Conservation (phyloP, 176 grass and related monocot species). For the Stipa capillata region DNA sequence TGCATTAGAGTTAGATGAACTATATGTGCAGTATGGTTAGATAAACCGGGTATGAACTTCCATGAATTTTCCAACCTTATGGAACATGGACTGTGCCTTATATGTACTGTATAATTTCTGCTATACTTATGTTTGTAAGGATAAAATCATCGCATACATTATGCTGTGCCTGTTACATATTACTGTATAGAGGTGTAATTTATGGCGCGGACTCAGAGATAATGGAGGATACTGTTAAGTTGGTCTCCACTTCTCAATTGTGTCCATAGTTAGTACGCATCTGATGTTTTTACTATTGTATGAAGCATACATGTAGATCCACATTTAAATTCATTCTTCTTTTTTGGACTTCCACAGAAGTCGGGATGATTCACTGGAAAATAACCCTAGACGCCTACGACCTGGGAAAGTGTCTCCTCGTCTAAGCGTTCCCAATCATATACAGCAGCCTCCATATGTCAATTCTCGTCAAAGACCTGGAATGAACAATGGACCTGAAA, state of each 20-base stretch:
- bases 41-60: not conserved
- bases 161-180: not conserved
- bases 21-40: not conserved
- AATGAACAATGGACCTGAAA: conserved; percentile 56
- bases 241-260: not conserved
- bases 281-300: not conserved
- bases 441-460: conserved; percentile 73
- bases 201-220: not conserved
- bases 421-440: conserved; percentile 71
- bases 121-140: not conserved
- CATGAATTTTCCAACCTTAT: not conserved
- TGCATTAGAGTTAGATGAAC: not conserved
- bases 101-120: not conserved
- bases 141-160: not conserved
- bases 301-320: not conserved
- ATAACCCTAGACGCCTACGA: conserved; percentile 53
- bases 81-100: not conserved
- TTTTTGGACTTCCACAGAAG: conserved; percentile 37
- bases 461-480: conserved; percentile 46
- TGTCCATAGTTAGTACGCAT: not conserved
- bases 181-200: not conserved
- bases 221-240: not conserved
- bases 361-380: conserved; percentile 35
- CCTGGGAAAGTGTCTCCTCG: conserved; percentile 84
- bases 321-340: not conserved